Base-by-base conservation (phyloP, 2,329 filamentous ascomycete genomes). In the Chalaropsis thielavioides region DNA sequence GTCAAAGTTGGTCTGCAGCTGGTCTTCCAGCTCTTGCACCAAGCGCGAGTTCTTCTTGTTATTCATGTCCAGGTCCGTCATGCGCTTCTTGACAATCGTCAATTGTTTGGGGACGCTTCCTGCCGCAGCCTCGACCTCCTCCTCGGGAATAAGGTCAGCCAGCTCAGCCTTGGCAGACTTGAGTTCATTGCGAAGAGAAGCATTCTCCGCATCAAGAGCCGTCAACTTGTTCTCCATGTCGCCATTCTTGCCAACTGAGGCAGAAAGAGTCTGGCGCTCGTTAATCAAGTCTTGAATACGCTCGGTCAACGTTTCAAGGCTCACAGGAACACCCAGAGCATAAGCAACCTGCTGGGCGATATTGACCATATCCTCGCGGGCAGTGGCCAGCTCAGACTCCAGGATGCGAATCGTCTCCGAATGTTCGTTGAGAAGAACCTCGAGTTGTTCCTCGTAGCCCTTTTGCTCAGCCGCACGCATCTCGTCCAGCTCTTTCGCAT, bases 1-100 rank as follows among this genome's bases (percentile, higher is more conserved):
- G 72, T 99, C 94, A 75, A 91, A 99, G 76, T 94, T 96, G 73
- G 83, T 90, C 72, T 92, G 92, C 64, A 99, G 84, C 75, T 99
- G 94, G 71, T 97, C 92, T 75, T 99, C 94, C 4, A 99, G 85
- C 76, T 99, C 92, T 73, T 97, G 90, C 8, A 99, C 90, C 13
- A 99, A 80, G 24, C 90, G 85, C 51, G 89, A 88, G 74, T 94
- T 95, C 81, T 95, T 96, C 78, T 90, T 87, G 79, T 95, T 95
- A 76, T 81, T 81, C 51, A 74, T 78, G 70, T 86, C 81, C 24
- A 88, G 75, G 54, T 86, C 83, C 7, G 72, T 71, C 74, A 87
- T 83, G 72, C 84, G 85, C 73, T 84, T 83, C 74, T 85, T 85
- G 69, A 92, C 77, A 4, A 82, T 80, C 31, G 80, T 75, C 24